Evolutionary conservation across 148 eudicot genomes (phyloP).

Genomic region (Nyssa sinensis): DNA sequence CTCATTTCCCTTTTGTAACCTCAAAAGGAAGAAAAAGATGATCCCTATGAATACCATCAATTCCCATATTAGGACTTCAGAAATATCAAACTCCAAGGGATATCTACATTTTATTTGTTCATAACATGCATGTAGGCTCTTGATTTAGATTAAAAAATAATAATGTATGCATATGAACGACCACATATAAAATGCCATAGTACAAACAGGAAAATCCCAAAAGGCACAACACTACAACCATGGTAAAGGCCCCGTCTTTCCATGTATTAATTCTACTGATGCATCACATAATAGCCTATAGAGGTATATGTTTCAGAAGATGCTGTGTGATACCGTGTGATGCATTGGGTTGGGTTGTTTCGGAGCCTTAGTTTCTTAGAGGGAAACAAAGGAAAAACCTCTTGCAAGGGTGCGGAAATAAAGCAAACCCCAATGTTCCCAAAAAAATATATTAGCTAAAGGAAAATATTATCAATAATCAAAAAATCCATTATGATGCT

Average conservation of each 20-base stretch:
- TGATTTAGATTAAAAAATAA: conserved; percentile 1
- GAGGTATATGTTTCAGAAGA: neutral
- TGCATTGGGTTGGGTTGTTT: too few species aligned
- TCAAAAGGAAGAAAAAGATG: too few species aligned
- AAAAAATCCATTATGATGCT: too few species aligned
- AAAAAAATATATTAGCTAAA: too few species aligned
- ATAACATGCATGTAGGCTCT: neutral
- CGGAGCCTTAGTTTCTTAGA: too few species aligned
- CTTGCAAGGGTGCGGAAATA: too few species aligned
- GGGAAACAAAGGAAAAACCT: too few species aligned
- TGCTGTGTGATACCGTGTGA: too few species aligned
- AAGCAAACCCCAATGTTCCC: too few species aligned
- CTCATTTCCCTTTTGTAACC: neutral
- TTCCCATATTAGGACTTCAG: neutral
- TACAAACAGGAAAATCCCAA: neutral
- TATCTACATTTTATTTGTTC: neutral
- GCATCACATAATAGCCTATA: neutral
- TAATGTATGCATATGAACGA: neutral
- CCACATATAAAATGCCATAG: neutral
- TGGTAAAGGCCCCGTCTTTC: neutral
- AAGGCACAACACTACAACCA: neutral
- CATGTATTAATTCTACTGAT: neutral
- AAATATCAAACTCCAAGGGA: conserved; percentile 1
- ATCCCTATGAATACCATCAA: neutral
- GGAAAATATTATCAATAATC: too few species aligned